These are phyloP conservation scores for Medicago arabica DNA, from an alignment of 306 rosid genomes.

Conservation along the genomic window DNA sequence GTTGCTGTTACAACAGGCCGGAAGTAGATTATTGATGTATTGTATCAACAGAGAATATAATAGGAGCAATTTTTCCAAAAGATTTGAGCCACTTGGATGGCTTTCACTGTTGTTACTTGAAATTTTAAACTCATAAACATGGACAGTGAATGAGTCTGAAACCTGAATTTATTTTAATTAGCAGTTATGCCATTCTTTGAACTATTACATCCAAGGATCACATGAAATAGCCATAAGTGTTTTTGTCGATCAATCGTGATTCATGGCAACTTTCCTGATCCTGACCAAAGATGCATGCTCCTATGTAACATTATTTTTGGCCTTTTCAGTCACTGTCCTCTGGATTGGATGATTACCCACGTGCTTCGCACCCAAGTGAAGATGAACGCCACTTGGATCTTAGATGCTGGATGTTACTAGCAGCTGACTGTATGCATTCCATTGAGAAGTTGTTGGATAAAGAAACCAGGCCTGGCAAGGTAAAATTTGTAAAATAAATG, in stretches of 20 bases:
- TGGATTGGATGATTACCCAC: constrained; percentile 98
- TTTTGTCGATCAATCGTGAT: constrained; percentile 20
- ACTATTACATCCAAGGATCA: constrained; percentile 17
- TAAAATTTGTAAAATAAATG: constrained; percentile 36
- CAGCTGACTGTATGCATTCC: constrained; percentile 87
- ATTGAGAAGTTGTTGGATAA: constrained; percentile 64
- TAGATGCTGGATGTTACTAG: constrained; percentile 97
- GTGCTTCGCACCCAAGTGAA: constrained; percentile 87
- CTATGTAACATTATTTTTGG: constrained; percentile 40
- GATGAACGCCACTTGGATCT: constrained; percentile 96
- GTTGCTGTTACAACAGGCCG: background rate
- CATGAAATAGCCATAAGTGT: constrained; percentile 16
- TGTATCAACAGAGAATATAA: too few species aligned
- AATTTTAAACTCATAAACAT: constrained; percentile 15
- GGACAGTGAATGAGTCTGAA: constrained; percentile 27
- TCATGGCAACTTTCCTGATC: constrained; percentile 26
- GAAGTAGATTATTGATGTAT: too few species aligned
- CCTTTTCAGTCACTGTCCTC: constrained; percentile 80
- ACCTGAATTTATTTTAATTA: constrained; percentile 24
- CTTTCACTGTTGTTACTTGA: constrained; percentile 14
- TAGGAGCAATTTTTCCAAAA: too few species aligned
- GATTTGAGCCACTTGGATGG: constrained; percentile 2
- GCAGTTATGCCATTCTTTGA: constrained; percentile 25
- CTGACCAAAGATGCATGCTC: constrained; percentile 30
- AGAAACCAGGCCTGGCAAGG: constrained; percentile 62